phyloP scores from a whole-genome alignment of 768 basidiomycete species.

The Cystofilobasidium bisporidii region DNA sequence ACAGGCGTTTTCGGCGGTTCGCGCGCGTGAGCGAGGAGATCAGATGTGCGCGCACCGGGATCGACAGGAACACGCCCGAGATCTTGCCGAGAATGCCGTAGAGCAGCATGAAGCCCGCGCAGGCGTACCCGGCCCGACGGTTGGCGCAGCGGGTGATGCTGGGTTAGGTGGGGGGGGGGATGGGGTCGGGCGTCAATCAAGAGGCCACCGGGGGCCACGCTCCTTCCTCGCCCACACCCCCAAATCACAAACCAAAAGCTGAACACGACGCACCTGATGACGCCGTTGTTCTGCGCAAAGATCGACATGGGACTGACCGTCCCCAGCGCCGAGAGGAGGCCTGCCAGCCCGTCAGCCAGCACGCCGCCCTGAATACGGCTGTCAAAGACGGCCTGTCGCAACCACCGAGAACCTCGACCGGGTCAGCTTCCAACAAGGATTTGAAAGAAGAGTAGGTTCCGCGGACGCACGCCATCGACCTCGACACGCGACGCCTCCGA shows the following conservation, averaged over 20 bases:
- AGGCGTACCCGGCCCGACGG: slow-evolving; percentile 9
- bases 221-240: too few relatives aligned
- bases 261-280: slow-evolving; percentile 46
- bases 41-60: too few relatives aligned
- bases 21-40: too few relatives aligned
- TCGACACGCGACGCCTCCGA: slow-evolving; percentile 68
- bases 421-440: too few relatives aligned
- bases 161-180: too few relatives aligned
- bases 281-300: slow-evolving; percentile 36
- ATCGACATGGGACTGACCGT: slow-evolving; percentile 62
- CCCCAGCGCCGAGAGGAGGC: slow-evolving; percentile 67
- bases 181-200: too few relatives aligned
- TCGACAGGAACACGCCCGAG: slow-evolving; percentile 72
- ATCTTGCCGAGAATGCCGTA: slow-evolving; percentile 66
- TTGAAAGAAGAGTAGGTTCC: too few relatives aligned
- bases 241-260: too few relatives aligned
- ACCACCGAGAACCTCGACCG: too few relatives aligned
- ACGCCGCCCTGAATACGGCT: slow-evolving; percentile 73
- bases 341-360: slow-evolving; percentile 67
- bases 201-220: too few relatives aligned
- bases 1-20: too few relatives aligned
- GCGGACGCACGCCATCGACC: slow-evolving; percentile 49
- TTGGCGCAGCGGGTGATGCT: slow-evolving; percentile 46
- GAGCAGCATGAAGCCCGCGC: slow-evolving; percentile 62
- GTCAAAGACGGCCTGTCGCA: slow-evolving; percentile 61